Evolutionary conservation across 768 basidiomycete species (phyloP).

Genomic region (Suillus brevipes): DNA sequence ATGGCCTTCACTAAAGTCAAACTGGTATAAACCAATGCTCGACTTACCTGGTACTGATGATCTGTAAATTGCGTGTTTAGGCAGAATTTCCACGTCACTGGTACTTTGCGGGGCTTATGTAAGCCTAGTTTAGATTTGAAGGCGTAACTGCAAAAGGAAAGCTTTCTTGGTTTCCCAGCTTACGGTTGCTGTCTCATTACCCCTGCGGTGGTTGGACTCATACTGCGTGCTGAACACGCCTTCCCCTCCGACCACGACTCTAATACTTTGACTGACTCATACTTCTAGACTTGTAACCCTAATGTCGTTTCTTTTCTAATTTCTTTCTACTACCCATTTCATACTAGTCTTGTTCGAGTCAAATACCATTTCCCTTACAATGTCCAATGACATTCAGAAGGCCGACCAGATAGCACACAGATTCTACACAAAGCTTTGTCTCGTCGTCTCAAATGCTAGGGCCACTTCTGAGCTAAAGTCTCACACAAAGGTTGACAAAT

Average conservation of each 20-base stretch:
- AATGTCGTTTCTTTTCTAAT: constrained; percentile 32
- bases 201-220: constrained; percentile 6
- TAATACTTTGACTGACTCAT: neutral
- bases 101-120: neutral
- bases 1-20: neutral
- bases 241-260: constrained; percentile 5
- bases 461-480: constrained; percentile 50
- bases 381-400: constrained; percentile 59
- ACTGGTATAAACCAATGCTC: neutral
- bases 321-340: constrained; percentile 23
- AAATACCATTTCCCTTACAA: constrained; percentile 32
- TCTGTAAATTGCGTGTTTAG: neutral
- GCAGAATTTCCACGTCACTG: neutral
- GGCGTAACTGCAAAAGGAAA: constrained; percentile 1
- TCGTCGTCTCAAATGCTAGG: constrained; percentile 72
- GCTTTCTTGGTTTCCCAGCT: constrained; percentile 4
- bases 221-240: constrained; percentile 9
- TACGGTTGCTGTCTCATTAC: constrained; percentile 8
- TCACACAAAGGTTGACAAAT: constrained; percentile 69
- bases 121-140: neutral
- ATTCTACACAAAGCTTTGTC: constrained; percentile 80
- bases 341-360: constrained; percentile 18
- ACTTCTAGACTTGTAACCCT: constrained; percentile 28
- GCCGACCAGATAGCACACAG: constrained; percentile 86
- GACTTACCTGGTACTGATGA: neutral